Base-by-base conservation (phyloP, 768 basidiomycete species). In the Austroboletus festivus region DNA sequence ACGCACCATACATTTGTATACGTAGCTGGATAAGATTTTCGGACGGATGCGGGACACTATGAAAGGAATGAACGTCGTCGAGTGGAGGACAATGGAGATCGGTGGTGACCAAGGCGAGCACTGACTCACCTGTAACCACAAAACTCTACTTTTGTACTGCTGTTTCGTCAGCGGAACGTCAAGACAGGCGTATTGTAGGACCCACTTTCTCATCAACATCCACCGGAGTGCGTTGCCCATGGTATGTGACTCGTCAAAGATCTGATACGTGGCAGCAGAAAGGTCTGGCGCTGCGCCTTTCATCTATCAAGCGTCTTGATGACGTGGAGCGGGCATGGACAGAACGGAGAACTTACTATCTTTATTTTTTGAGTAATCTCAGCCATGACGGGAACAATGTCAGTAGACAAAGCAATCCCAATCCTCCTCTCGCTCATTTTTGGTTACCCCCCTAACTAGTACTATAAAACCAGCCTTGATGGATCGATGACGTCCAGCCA, bases 201-300 rank as follows among this genome's bases (percentile, higher is more conserved):
- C 85, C 47, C 57, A 98, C 96, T 99, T 95, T 74, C 97, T 96
- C 95, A 98, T 98, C 50, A 98, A 65, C 86, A 98, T 98, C 93
- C 93, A 99, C 30, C 95, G 73, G 33, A 98, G 75, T 0, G 92
- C 80, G 58, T 99, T 99, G 5, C 96, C 96, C 22, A 98, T 81
- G 1, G 95, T 98, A 68, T 99, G 95, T 2, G 91, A 86, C 72
- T 99, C 96, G 61, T 97, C 86, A 63, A 85, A 76, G 39, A 98
- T 86, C 64, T 89, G 89, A 71, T 85, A 99, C 2, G 95, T 97
- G 6, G 89, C 93, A 6, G 89, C 82, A 16, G 90, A 89, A 55
- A 93, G 74, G 63, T 94, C 89, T 1, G 84, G 73, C 34, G 83
- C 73, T 18, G 90, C 86, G 46, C 91, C 90, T 56, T 85, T 85